A percentile compares a stretch with the other conserved stretches of the same genome.
Evolutionary conservation across 495 filamentous ascomycete genomes (phyloP).

Genomic region (Gamarada debralockiae): DNA sequence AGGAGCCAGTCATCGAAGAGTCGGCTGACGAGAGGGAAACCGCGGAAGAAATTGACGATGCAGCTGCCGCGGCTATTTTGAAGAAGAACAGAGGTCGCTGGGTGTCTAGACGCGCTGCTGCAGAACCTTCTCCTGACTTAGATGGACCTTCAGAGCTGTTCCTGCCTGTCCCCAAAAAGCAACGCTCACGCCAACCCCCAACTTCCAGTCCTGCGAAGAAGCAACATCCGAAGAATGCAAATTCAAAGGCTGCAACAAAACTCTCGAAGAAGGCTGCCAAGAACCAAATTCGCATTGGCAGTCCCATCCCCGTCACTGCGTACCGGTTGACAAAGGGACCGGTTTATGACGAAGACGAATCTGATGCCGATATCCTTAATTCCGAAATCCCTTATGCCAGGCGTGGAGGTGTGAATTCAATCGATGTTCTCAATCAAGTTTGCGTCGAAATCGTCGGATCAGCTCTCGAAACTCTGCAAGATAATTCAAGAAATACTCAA

Average conservation of each 20-base stretch:
- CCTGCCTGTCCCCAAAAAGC: neutral
- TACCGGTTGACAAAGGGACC: constrained; percentile 19
- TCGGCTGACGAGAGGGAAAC: constrained; percentile 5
- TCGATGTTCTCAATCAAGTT: constrained; percentile 66
- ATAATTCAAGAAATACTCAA: constrained; percentile 32
- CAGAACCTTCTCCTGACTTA: constrained; percentile 8
- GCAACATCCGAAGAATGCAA: constrained; percentile 16
- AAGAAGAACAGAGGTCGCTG: constrained; percentile 13
- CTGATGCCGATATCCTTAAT: constrained; percentile 36
- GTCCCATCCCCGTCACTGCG: constrained; percentile 24
- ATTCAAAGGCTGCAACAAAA: constrained; percentile 1
- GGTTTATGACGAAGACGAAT: constrained; percentile 28
- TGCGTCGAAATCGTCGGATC: constrained; percentile 63
- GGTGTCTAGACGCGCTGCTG: constrained; percentile 5
- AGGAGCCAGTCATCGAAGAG: neutral
- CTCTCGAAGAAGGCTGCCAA: neutral
- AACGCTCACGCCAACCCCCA: neutral
- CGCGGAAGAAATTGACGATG: constrained; percentile 20
- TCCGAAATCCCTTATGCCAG: constrained; percentile 46
- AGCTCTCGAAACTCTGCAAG: constrained; percentile 40
- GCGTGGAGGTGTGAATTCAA: constrained; percentile 61
- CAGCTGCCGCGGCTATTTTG: constrained; percentile 12
- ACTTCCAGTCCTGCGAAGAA: constrained; percentile 14
- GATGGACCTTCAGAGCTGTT: neutral
- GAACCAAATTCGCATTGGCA: constrained; percentile 9